phyloP scores from a whole-genome alignment of 148 eudicot genomes.

The Salicornia ramosissima region DNA sequence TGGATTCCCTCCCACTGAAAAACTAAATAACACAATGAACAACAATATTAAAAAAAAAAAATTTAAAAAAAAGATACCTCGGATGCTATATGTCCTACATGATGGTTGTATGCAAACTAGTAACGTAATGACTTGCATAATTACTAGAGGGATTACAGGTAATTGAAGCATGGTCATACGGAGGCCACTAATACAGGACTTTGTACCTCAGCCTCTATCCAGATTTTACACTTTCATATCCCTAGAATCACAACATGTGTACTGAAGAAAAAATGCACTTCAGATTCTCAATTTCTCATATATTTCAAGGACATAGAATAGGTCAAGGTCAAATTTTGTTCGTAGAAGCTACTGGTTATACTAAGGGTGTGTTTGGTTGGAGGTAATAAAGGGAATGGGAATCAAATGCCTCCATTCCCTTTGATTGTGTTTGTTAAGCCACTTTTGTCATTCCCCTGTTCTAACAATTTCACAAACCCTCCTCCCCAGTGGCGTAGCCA shows the following conservation, averaged over 20 bases:
- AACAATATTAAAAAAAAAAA: no score
- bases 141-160: neutral
- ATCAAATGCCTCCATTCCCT: no score
- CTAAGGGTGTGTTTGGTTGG: no score
- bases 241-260: neutral
- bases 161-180: neutral
- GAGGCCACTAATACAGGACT: neutral
- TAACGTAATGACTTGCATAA: neutral
- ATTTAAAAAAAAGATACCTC: no score
- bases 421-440: no score
- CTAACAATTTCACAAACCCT: no score
- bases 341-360: neutral
- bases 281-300: neutral
- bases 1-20: neutral
- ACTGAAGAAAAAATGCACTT: neutral
- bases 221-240: neutral
- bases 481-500: no score
- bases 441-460: no score
- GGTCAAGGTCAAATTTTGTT: neutral
- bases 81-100: neutral
- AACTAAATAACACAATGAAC: neutral
- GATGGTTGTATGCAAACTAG: neutral
- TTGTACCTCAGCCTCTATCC: neutral
- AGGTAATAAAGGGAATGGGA: no score
- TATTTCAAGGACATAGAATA: neutral